Percentiles rank a stretch among this genome's conserved stretches.
Conservation (phyloP, 331 rosid genomes). For the Pyrus hybrid region DNA sequence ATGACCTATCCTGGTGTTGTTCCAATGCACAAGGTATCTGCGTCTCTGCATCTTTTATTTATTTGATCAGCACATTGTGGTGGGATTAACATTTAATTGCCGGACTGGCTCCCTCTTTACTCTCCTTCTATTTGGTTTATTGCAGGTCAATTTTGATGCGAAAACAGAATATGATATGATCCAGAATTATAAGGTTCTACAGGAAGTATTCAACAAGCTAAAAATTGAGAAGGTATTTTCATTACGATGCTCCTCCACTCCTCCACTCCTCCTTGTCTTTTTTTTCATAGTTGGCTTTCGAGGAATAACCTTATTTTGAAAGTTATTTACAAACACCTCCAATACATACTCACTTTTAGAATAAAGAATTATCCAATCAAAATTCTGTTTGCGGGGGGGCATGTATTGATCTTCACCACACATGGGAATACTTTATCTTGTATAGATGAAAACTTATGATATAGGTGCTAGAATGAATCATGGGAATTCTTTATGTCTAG, state of each 20-base stretch:
- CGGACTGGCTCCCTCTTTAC: not conserved
- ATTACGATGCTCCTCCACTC: not conserved
- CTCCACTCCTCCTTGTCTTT: not conserved
- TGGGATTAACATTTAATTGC: not conserved
- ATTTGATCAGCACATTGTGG: not conserved
- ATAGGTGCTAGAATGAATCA: not conserved
- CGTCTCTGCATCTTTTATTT: slow-evolving; percentile 1
- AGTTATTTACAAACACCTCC: not conserved
- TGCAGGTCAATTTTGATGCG: slow-evolving; percentile 91
- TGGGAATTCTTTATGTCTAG: not conserved
- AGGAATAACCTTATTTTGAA: not conserved
- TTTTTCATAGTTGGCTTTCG: not conserved
- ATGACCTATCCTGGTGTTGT: slow-evolving; percentile 94
- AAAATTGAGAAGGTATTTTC: slow-evolving; percentile 79
- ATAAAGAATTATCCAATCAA: not conserved
- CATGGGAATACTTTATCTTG: not conserved
- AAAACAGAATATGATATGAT: slow-evolving; percentile 97
- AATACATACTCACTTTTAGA: not conserved
- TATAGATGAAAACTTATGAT: not conserved
- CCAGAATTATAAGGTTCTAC: slow-evolving; percentile 92
- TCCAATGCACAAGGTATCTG: slow-evolving; percentile 94
- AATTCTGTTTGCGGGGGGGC: not conserved
- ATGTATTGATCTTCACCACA: not conserved
- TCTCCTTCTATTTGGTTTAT: slow-evolving; percentile 12
- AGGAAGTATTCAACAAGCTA: slow-evolving; percentile 89